phyloP scores from a whole-genome alignment of 805 yeast species.

The Komagataella pseudopastoris region DNA sequence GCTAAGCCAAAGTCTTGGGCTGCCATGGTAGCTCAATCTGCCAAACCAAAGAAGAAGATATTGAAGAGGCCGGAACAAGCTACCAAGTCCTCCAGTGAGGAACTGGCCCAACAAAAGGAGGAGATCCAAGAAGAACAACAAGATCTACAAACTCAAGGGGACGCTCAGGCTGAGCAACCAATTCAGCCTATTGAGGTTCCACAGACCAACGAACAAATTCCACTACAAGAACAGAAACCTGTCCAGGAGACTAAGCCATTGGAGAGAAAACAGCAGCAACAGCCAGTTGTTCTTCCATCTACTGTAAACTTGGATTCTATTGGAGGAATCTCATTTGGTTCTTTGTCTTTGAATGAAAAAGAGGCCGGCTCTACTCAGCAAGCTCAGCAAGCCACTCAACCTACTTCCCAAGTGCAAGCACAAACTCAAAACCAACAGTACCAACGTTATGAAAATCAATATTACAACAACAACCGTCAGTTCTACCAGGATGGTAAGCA shows the following conservation, averaged over 20 bases:
- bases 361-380: conserved; percentile 15
- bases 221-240: conserved; percentile 1
- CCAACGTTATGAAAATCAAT: conserved; percentile 5
- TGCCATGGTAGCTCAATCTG: not conserved
- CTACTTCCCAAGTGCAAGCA: conserved; percentile 1
- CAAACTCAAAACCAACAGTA: conserved; percentile 7
- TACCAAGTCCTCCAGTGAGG: not conserved
- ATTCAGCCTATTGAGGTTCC: not conserved
- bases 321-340: conserved; percentile 43
- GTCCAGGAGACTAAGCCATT: not conserved
- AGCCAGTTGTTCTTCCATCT: conserved; percentile 31
- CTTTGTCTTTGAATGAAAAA: conserved; percentile 34
- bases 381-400: conserved; percentile 10
- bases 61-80: not conserved
- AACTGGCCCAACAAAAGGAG: not conserved
- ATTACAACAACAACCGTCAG: conserved; percentile 6
- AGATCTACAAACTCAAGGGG: not conserved
- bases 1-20: conserved; percentile 2
- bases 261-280: conserved; percentile 7
- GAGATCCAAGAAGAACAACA: not conserved
- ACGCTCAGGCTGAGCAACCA: not conserved
- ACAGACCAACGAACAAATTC: not conserved
- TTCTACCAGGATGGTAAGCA: conserved; percentile 4
- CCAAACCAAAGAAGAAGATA: conserved; percentile 1
- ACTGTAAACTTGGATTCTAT: conserved; percentile 28